Percentiles rank a stretch among this genome's conserved stretches.
phyloP scores from a whole-genome alignment of 768 basidiomycete genomes.

The Kondoa subrosea region DNA sequence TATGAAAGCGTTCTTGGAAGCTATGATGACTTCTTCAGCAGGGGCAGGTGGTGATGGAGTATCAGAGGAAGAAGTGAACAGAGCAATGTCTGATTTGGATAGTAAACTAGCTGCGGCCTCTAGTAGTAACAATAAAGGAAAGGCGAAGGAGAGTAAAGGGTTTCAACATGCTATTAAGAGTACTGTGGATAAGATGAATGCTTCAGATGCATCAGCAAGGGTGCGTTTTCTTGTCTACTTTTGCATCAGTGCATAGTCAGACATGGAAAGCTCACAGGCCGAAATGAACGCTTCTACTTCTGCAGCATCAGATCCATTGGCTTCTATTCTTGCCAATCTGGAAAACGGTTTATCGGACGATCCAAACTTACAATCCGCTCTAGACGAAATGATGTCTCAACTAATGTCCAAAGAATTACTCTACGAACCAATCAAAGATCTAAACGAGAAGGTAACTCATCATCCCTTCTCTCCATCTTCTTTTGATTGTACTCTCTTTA shows the following conservation, averaged over 20 bases:
- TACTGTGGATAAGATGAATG: conserved; percentile 10
- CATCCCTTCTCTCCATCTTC: conserved; percentile 16
- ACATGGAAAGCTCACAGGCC: conserved; percentile 46
- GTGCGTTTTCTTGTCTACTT: not conserved
- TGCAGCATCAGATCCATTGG: conserved; percentile 20
- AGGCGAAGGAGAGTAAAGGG: not conserved
- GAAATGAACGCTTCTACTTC: not conserved
- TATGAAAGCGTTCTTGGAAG: conserved; percentile 6
- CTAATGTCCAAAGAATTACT: conserved; percentile 65
- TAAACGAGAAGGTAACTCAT: conserved; percentile 52
- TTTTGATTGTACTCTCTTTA: not conserved
- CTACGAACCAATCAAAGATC: conserved; percentile 72
- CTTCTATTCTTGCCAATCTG: conserved; percentile 28
- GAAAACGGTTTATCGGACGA: conserved; percentile 29
- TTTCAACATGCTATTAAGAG: not conserved
- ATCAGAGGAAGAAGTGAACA: conserved; percentile 21
- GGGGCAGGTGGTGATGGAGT: not conserved
- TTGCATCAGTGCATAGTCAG: not conserved
- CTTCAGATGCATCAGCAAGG: conserved; percentile 20
- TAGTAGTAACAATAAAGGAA: not conserved
- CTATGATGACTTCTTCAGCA: not conserved
- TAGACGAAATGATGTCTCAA: conserved; percentile 67
- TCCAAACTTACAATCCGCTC: conserved; percentile 42
- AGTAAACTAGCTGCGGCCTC: not conserved
- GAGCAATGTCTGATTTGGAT: conserved; percentile 21